These are phyloP conservation scores for Colletotrichum sp. DNA, from an alignment of 2,329 filamentous ascomycete genomes.

Conservation along the genomic window DNA sequence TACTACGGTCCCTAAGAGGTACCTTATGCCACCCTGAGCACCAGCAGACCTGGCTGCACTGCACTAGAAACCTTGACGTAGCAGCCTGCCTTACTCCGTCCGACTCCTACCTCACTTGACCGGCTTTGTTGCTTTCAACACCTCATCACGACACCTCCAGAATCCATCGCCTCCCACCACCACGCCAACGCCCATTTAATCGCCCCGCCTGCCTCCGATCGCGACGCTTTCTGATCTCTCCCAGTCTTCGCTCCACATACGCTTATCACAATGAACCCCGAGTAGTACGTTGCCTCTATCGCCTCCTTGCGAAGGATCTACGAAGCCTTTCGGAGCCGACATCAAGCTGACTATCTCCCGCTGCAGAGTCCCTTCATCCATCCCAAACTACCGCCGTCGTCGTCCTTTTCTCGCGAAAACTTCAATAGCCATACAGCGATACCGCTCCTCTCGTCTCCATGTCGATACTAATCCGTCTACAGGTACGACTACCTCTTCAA, in stretches of 20 bases:
- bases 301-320: background rate
- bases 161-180: conserved; percentile 15
- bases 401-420: background rate
- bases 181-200: conserved; percentile 6
- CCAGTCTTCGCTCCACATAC: conserved; percentile 2
- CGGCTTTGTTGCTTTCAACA: conserved; percentile 19
- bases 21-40: background rate
- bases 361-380: conserved; percentile 4
- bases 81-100: conserved; percentile 20
- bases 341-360: conserved; percentile 24
- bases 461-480: conserved; percentile 29
- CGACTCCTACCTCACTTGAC: conserved; percentile 21
- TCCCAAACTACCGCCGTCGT: background rate
- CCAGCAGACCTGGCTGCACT: background rate
- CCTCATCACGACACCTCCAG: conserved; percentile 19
- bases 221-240: background rate
- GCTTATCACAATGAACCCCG: conserved; percentile 80
- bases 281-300: conserved; percentile 71
- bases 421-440: background rate
- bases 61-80: conserved; percentile 21
- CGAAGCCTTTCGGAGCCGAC: conserved; percentile 1
- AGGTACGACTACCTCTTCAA: conserved; percentile 99
- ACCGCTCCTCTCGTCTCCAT: background rate
- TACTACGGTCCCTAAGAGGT: background rate
- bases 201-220: background rate